These are phyloP conservation scores for Marasmius tenuissimus DNA, from an alignment of 1,284 basidiomycete species.

Conservation along the genomic window DNA sequence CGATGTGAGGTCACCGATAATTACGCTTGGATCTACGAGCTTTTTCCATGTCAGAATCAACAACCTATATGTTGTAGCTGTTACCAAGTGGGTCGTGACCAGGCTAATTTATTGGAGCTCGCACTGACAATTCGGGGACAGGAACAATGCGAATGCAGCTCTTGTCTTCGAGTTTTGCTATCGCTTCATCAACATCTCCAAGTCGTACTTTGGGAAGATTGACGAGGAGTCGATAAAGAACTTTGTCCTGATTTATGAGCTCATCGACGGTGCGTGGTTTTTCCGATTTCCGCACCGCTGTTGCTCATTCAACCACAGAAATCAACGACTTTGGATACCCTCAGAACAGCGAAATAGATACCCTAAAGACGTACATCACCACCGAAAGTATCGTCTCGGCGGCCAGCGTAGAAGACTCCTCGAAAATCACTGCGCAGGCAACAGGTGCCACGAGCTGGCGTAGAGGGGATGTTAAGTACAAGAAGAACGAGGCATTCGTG, in stretches of 20 bases:
- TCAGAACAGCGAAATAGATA: constrained; percentile 98
- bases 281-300: constrained; percentile 2
- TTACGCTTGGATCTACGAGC: constrained; percentile 95
- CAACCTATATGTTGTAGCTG: constrained; percentile 93
- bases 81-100: constrained; percentile 76
- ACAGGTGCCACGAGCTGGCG: constrained; percentile 95
- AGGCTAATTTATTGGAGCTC: not conserved
- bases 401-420: constrained; percentile 86
- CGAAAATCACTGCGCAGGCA: constrained; percentile 95
- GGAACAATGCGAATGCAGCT: constrained; percentile 95
- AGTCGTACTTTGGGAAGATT: constrained; percentile 96
- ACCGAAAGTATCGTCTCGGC: constrained; percentile 94
- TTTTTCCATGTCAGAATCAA: constrained; percentile 97
- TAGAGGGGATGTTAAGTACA: constrained; percentile 92
- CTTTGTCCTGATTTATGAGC: constrained; percentile 95
- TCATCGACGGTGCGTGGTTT: constrained; percentile 78
- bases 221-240: constrained; percentile 99
- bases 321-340: constrained; percentile 99
- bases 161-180: constrained; percentile 98
- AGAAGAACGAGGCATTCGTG: constrained; percentile 98
- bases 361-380: constrained; percentile 96
- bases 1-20: constrained; percentile 94
- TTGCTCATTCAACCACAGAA: constrained; percentile 51
- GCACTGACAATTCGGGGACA: constrained; percentile 24
- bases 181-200: constrained; percentile 90